Base-by-base conservation (phyloP, 345 rosid species). In the Eucalyptus albens region DNA sequence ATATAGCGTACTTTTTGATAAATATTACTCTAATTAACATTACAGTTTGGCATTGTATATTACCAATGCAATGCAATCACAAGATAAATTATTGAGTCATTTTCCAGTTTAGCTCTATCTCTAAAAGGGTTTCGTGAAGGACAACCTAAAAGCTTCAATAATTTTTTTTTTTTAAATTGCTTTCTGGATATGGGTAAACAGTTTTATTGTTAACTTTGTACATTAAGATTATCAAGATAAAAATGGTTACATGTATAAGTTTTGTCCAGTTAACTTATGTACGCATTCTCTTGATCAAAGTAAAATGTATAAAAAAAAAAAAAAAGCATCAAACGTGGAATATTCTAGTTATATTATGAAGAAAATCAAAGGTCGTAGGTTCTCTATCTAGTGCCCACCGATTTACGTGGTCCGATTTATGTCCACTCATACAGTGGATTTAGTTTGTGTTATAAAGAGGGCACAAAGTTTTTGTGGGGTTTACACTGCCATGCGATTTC, bases 11-110 rank as follows among this genome's bases (percentile, higher is more conserved):
- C 77, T 65, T 65, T 65, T 4, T n/a, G 11, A 65, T 65, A 15
- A 65, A 65, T 4, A 65, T 65, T 15, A n/a, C 40, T n/a, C 6
- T 9, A 29, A 65, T 65, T 7, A 65, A 65, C 37, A 65, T 65
- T n/a, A 65, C 21, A n/a, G 0, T 65, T n/a, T 65, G 3, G 37
- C 10, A 0, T 65, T n/a, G 17, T 65, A n/a, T n/a, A n/a, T 65
- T 65, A 65, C 37, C 11, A n/a, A 7, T 15, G 1, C 77, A 65
- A 65, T 65, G 77, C 77, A 65, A n/a, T n/a, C 0, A n/a, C 15
- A 65, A 0, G 77, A 65, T 65, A 7, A 8, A 65, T 65, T 15
- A 65, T 8, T 8, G 3, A n/a, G 10, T 65, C 10, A 65, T 65
- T 65, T 65, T 65, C 69, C 69, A 62, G 33, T 62, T 65, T 7